phyloP scores from a whole-genome alignment of 2,329 filamentous ascomycete genomes.

The Pseudogymnoascus sp. region DNA sequence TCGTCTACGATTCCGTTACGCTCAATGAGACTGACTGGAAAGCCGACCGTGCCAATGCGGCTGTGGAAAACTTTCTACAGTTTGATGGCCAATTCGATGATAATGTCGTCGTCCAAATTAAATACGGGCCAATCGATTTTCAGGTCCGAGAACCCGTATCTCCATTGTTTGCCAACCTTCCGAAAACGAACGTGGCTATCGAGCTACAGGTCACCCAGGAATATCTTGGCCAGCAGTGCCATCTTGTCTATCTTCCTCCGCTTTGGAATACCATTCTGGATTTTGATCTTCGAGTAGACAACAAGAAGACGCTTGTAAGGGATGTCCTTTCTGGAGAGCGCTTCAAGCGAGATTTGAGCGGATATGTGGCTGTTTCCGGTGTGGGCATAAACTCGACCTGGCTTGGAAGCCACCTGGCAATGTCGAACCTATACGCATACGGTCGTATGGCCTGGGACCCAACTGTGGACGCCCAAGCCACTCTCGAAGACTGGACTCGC shows the following conservation, averaged over 20 bases:
- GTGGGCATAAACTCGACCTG: slow-evolving; percentile 59
- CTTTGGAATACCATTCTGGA: slow-evolving; percentile 62
- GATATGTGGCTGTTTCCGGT: slow-evolving; percentile 60
- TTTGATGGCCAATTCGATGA: slow-evolving; percentile 60
- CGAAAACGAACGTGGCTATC: slow-evolving; percentile 43
- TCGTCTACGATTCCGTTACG: slow-evolving; percentile 54
- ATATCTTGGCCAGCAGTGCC: slow-evolving; percentile 63
- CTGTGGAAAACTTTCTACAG: slow-evolving; percentile 57
- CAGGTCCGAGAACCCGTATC: slow-evolving; percentile 61
- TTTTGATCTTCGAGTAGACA: slow-evolving; percentile 57
- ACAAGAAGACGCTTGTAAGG: slow-evolving; percentile 45
- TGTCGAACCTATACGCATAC: slow-evolving; percentile 66
- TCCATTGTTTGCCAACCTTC: slow-evolving; percentile 51
- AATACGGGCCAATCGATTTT: slow-evolving; percentile 68
- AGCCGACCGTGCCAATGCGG: slow-evolving; percentile 61
- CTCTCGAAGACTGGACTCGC: slow-evolving; percentile 59
- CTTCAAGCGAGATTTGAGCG: slow-evolving; percentile 49
- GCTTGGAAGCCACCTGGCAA: slow-evolving; percentile 61
- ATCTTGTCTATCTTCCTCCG: slow-evolving; percentile 60
- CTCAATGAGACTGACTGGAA: slow-evolving; percentile 54
- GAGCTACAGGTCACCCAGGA: slow-evolving; percentile 63
- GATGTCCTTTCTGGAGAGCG: slow-evolving; percentile 54
- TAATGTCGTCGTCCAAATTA: slow-evolving; percentile 66
- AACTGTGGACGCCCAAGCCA: slow-evolving; percentile 35
- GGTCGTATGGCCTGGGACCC: slow-evolving; percentile 61